Percentiles rank a stretch among this genome's conserved stretches.
Conservation (phyloP, 441 rosid genomes). For the Syzygium malaccense region DNA sequence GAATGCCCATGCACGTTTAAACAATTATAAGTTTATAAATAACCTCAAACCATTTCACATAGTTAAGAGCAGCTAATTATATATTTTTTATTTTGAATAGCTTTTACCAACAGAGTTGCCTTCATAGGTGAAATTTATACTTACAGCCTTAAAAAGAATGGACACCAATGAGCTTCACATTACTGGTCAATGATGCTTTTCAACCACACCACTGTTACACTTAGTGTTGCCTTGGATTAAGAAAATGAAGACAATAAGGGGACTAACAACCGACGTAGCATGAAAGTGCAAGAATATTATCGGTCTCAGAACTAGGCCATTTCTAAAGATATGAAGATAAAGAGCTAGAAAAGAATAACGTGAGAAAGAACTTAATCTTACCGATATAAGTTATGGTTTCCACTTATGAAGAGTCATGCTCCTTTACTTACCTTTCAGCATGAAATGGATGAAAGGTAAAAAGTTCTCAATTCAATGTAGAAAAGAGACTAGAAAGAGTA, state of each 20-base stretch:
- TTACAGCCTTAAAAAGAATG: neutral
- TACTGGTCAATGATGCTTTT: neutral
- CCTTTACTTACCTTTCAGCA: neutral
- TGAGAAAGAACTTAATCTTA: neutral
- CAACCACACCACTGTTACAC: neutral
- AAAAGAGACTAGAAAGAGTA: neutral
- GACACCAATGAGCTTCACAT: neutral
- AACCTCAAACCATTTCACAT: neutral
- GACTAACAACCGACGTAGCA: neutral
- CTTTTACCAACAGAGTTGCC: neutral
- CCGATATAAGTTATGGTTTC: neutral
- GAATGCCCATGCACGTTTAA: neutral
- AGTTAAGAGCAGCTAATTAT: neutral
- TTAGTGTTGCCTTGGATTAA: neutral
- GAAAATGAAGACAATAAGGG: neutral
- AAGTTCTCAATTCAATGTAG: neutral
- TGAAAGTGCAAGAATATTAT: neutral
- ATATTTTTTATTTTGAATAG: neutral
- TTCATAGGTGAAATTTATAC: neutral
- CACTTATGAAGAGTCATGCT: neutral
- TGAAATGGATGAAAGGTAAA: neutral
- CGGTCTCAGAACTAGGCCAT: neutral
- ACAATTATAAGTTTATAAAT: neutral
- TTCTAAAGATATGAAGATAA: neutral
- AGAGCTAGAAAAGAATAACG: neutral